These are phyloP conservation scores for Globisporangium lucens DNA, from an alignment of 352 stramenopile species.

Conservation along the genomic window DNA sequence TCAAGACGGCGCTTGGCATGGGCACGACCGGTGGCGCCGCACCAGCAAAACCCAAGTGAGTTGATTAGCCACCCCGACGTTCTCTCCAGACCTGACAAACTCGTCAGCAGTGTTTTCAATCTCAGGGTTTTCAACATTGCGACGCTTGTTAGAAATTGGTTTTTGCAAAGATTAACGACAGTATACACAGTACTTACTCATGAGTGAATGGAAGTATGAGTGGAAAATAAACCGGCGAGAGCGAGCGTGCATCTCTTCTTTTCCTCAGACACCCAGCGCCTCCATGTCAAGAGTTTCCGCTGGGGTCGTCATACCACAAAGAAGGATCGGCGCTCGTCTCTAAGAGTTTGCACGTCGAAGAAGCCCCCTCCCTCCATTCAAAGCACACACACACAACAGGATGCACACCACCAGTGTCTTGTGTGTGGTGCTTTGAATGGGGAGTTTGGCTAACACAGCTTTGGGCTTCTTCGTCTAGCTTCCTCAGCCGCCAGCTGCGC, in stretches of 20 bases:
- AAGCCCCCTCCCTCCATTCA: background rate
- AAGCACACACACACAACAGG: background rate
- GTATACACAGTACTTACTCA: background rate
- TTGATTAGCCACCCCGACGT: too few species aligned
- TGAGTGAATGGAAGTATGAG: background rate
- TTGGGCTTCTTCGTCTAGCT: constrained; percentile 14
- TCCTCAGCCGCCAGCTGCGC: constrained; percentile 29
- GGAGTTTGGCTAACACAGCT: background rate
- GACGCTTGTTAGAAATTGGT: too few species aligned
- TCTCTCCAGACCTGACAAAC: too few species aligned
- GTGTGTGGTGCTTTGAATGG: too few species aligned
- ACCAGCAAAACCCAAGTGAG: constrained; percentile 36
- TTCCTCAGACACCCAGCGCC: constrained; percentile 29
- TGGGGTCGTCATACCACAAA: constrained; percentile 37
- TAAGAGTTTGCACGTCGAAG: constrained; percentile 1
- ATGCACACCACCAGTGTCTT: background rate
- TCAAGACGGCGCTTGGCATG: constrained; percentile 93
- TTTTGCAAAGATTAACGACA: too few species aligned
- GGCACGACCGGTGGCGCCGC: constrained; percentile 80
- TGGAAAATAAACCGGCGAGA: background rate
- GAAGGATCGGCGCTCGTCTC: background rate
- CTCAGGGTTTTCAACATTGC: too few species aligned
- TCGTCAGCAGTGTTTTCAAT: too few species aligned
- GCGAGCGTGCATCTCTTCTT: constrained; percentile 9
- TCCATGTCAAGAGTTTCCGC: constrained; percentile 28